Evolutionary conservation across 1,284 basidiomycete genomes (phyloP), one percentile per base, ranked within the genome.

Genomic region (Rhodotorula sp.): DNA sequence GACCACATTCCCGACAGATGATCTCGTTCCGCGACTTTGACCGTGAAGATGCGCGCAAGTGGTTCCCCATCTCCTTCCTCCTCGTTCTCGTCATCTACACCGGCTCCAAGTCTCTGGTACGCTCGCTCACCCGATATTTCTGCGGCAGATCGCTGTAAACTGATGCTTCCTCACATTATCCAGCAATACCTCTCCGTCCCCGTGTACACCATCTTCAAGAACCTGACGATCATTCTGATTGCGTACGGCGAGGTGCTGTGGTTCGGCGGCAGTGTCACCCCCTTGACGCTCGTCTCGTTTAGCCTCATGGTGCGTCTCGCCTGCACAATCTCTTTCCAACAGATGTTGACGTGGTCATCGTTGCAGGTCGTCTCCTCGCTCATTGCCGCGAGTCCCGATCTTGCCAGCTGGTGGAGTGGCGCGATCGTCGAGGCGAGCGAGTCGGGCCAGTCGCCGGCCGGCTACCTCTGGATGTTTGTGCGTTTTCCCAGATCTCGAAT

Each of bases 221-320:
- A 99, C 81, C 81, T 99, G 78, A 97, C 97, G 44, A 99, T 99
- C 80, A 98, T 99, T 77, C 87, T 99, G 50, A 99, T 99, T 79
- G 94, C 97, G 8, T 98, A 99, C 80, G 97, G 97, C 53, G 97
- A 99, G 83, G 91, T 97, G 13, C 83, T 98, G 72, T 98, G 95
- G 95, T 99, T 99, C 81, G 92, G 89, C 70, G 95, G 95, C 49
- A 86, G 93, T 52, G 90, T 99, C 53, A 96, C 94, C 0, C 87
- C 88, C 10, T 86, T 99, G 59, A 95, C 94, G 0, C 88, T 98
- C 75, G 85, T 90, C 50, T 90, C 95, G 0, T 99, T 99, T 81
- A 83, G 91, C 34, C 87, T 99, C 71, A 99, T 99, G 95, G 78
- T 76, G 8, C 34, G 62, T 45, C 23, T 13, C 9, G 10, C 25